Evolutionary conservation across 2,329 filamentous ascomycete species (phyloP).

Genomic region (Penicillium olsonii): DNA sequence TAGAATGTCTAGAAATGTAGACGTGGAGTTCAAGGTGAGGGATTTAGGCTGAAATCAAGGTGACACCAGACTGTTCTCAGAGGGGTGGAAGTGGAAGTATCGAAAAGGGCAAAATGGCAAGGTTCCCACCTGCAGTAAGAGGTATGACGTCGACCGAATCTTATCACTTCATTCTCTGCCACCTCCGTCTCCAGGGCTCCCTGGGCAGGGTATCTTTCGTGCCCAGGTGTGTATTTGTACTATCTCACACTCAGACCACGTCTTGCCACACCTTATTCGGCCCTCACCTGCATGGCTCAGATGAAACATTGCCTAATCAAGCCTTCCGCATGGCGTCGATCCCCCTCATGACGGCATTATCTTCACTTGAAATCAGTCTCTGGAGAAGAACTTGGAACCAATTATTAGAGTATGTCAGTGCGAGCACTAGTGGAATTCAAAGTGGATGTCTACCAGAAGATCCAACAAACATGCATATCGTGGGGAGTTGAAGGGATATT

Average conservation of each 20-base stretch:
- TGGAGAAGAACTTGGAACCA: too few relatives aligned
- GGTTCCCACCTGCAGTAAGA: too few relatives aligned
- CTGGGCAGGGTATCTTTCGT: too few relatives aligned
- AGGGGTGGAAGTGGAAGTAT: not conserved
- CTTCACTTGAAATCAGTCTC: not conserved
- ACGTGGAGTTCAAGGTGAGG: not conserved
- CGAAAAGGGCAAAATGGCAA: not conserved
- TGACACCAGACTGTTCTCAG: not conserved
- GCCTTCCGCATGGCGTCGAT: constrained; percentile 22
- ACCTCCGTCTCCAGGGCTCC: too few relatives aligned
- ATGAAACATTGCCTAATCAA: constrained; percentile 17
- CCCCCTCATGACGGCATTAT: constrained; percentile 27
- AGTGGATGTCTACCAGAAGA: not conserved
- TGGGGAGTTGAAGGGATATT: not conserved
- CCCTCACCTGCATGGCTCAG: not conserved
- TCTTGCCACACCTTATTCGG: constrained; percentile 14
- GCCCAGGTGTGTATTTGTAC: not conserved
- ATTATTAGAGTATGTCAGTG: too few relatives aligned
- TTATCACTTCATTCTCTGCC: too few relatives aligned
- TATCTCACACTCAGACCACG: not conserved
- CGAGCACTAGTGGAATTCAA: too few relatives aligned
- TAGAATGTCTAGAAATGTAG: not conserved
- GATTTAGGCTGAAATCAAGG: not conserved
- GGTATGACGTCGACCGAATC: constrained; percentile 6
- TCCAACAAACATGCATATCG: not conserved